Percentiles rank a stretch among this genome's conserved stretches.
phyloP scores from a whole-genome alignment of 1,284 basidiomycete genomes.

The Athelia psychrophila region DNA sequence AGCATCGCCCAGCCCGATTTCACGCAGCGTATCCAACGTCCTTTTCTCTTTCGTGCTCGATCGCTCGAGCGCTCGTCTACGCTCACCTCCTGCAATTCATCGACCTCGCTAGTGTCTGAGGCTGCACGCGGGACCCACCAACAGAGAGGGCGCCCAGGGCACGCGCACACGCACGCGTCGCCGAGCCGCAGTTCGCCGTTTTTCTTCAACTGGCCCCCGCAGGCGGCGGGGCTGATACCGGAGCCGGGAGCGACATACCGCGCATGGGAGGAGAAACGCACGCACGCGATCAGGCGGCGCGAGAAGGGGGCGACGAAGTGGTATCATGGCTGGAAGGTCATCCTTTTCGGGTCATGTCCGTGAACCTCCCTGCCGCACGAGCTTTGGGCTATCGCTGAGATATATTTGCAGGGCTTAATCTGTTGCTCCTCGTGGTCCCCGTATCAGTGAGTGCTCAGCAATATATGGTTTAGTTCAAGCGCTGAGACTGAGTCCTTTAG shows the following conservation, averaged over 20 bases:
- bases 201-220: neutral
- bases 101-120: too few species aligned
- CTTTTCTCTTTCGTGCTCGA: too few species aligned
- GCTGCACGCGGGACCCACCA: too few species aligned
- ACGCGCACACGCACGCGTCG: neutral
- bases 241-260: too few species aligned
- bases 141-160: too few species aligned
- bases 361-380: slow-evolving; percentile 3
- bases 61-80: too few species aligned
- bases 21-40: too few species aligned
- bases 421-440: slow-evolving; percentile 57
- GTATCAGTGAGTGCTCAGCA: slow-evolving; percentile 45
- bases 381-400: neutral
- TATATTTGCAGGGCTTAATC: slow-evolving; percentile 53
- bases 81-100: too few species aligned
- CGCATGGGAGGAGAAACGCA: neutral
- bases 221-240: neutral
- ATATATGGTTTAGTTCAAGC: slow-evolving; percentile 2
- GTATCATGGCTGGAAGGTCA: slow-evolving; percentile 47
- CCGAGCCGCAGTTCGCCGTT: neutral
- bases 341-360: slow-evolving; percentile 59
- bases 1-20: too few species aligned
- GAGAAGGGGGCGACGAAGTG: neutral
- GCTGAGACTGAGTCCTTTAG: slow-evolving; percentile 27
- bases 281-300: neutral